Percentiles rank a stretch among this genome's conserved stretches.
Evolutionary conservation across 306 rosid genomes (phyloP).

Genomic region (Lathyrus aphaca): DNA sequence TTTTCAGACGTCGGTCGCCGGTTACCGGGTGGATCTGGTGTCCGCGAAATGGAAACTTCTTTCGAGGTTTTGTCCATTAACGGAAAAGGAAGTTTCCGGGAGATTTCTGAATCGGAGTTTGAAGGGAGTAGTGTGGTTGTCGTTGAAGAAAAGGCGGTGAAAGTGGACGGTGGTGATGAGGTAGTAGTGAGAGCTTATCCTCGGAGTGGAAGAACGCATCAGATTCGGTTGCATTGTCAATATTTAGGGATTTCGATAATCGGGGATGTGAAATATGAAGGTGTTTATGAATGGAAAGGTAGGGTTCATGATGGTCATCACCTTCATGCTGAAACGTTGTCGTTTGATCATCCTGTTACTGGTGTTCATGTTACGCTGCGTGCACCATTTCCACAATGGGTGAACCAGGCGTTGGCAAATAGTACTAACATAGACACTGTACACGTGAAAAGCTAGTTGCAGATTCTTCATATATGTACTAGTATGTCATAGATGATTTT

Average conservation of each 20-base stretch:
- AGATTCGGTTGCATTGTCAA: conserved; percentile 89
- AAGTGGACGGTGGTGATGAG: conserved; percentile 45
- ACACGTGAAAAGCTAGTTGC: too few relatives aligned
- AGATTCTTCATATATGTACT: too few relatives aligned
- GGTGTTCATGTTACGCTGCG: conserved; percentile 50
- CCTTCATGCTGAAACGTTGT: conserved; percentile 89
- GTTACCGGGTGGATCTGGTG: conserved; percentile 82
- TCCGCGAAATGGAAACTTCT: conserved; percentile 83
- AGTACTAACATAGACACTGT: too few relatives aligned
- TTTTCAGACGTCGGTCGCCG: conserved; percentile 71
- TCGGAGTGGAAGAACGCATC: conserved; percentile 89
- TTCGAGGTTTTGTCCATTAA: conserved; percentile 65
- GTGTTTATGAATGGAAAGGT: conserved; percentile 72
- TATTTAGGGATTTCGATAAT: conserved; percentile 81
- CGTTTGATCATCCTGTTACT: conserved; percentile 73
- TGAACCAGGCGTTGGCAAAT: conserved; percentile 35
- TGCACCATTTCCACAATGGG: conserved; percentile 82
- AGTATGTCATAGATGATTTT: too few relatives aligned
- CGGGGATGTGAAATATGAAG: conserved; percentile 96
- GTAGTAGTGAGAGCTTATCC: conserved; percentile 76
- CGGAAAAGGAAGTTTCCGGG: conserved; percentile 52
- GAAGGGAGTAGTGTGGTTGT: conserved; percentile 42
- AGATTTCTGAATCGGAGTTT: conserved; percentile 46
- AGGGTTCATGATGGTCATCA: conserved; percentile 57
- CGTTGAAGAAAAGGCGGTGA: conserved; percentile 57